Evolutionary conservation across 2,329 filamentous ascomycete species (phyloP).

Genomic region (Apiospora phragmitis): DNA sequence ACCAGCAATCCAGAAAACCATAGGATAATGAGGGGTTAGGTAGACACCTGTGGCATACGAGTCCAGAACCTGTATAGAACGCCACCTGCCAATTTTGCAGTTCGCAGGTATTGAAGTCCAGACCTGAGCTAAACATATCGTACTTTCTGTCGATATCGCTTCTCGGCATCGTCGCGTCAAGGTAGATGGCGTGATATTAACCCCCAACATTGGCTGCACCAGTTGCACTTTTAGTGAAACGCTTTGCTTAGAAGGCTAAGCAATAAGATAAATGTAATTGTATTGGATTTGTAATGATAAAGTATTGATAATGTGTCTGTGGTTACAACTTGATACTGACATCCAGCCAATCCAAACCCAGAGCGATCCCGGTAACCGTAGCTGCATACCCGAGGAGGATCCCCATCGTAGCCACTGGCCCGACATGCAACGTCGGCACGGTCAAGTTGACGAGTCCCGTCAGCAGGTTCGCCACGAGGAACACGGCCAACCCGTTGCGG

Average conservation of each 20-base stretch:
- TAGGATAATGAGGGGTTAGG: too few species aligned
- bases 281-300: neutral
- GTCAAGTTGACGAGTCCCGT: constrained; percentile 90
- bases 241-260: neutral
- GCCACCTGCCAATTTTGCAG: neutral
- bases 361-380: constrained; percentile 65
- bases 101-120: neutral
- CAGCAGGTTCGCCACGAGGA: constrained; percentile 83
- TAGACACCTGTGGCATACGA: neutral
- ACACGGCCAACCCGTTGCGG: constrained; percentile 81
- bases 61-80: neutral
- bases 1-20: too few species aligned
- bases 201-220: neutral
- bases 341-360: constrained; percentile 64
- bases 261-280: neutral
- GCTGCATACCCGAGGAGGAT: constrained; percentile 74
- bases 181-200: neutral
- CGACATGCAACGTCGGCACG: constrained; percentile 76
- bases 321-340: constrained; percentile 69
- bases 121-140: too few species aligned
- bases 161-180: neutral
- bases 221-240: neutral
- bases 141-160: too few species aligned
- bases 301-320: too few species aligned
- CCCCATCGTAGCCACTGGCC: constrained; percentile 64